Percentiles rank a stretch among this genome's conserved stretches.
Conservation (phyloP, 345 rosid genomes). For the Citrus trifoliata region DNA sequence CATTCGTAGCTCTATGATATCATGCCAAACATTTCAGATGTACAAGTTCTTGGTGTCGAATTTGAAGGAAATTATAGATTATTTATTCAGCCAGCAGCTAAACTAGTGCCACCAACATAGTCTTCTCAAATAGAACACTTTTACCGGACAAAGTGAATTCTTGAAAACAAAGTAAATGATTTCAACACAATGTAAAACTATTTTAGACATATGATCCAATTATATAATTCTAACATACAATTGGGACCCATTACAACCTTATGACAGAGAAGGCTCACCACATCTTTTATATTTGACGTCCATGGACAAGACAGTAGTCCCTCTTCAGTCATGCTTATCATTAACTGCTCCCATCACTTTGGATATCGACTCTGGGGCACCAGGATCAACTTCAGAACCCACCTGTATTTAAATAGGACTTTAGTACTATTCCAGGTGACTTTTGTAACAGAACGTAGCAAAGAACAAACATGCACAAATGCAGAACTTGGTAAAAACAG, state of each 20-base stretch:
- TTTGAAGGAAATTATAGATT: neutral
- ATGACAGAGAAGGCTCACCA: neutral
- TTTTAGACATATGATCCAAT: neutral
- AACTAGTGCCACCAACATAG: neutral
- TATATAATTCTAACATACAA: neutral
- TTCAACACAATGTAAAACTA: neutral
- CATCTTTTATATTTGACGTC: neutral
- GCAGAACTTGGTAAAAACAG: neutral
- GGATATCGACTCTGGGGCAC: constrained; percentile 9
- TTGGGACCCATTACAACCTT: neutral
- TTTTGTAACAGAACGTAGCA: neutral
- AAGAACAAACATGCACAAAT: neutral
- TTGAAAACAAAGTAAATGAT: neutral
- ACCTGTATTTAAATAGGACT: constrained; percentile 17
- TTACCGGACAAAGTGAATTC: neutral
- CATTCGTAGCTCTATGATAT: too few relatives aligned
- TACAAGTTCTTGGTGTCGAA: neutral
- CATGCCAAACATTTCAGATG: neutral
- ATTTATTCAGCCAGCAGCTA: neutral
- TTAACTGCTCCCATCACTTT: constrained; percentile 17
- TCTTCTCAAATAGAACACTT: neutral
- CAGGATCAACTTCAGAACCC: constrained; percentile 21
- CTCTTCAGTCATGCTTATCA: constrained; percentile 27
- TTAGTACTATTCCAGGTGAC: neutral
- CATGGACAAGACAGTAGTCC: neutral